These are phyloP conservation scores for Podila minutissima DNA, from an alignment of 192 early-diverging fungal species.

Conservation along the genomic window DNA sequence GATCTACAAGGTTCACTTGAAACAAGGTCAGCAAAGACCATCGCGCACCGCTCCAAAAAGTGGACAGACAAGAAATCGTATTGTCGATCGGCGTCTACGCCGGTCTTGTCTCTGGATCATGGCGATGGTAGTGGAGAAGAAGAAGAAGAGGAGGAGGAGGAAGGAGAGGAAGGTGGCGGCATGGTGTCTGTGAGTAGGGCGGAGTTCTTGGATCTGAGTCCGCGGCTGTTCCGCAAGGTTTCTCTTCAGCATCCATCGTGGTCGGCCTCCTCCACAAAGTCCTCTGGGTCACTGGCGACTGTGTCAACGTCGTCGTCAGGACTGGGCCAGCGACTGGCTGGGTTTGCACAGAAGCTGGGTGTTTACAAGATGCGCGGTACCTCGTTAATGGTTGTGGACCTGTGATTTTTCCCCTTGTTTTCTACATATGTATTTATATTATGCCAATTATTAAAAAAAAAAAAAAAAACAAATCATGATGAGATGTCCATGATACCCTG, in stretches of 20 bases:
- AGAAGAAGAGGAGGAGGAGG: background rate
- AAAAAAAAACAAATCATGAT: too few relatives aligned
- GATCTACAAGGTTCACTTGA: background rate
- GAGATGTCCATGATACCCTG: too few relatives aligned
- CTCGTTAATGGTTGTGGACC: constrained; percentile 15
- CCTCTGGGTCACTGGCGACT: background rate
- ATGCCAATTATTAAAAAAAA: background rate
- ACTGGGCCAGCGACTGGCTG: constrained; percentile 28
- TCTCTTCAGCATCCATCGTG: background rate
- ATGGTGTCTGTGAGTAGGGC: background rate
- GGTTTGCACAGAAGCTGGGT: constrained; percentile 24
- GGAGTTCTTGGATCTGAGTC: background rate
- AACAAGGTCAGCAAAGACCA: background rate
- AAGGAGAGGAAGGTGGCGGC: background rate
- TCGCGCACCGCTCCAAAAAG: constrained; percentile 13
- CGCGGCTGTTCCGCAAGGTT: background rate
- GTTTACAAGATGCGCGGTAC: constrained; percentile 25
- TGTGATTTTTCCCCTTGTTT: background rate
- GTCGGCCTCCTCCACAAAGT: background rate
- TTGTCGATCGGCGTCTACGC: constrained; percentile 32
- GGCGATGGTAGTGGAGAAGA: background rate
- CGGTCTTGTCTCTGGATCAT: background rate
- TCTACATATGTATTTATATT: background rate
- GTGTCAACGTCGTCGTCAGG: constrained; percentile 3
- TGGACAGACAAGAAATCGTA: constrained; percentile 13